phyloP scores from a whole-genome alignment of 192 early-diverging fungal genomes.

The Radiomyces spectabilis region DNA sequence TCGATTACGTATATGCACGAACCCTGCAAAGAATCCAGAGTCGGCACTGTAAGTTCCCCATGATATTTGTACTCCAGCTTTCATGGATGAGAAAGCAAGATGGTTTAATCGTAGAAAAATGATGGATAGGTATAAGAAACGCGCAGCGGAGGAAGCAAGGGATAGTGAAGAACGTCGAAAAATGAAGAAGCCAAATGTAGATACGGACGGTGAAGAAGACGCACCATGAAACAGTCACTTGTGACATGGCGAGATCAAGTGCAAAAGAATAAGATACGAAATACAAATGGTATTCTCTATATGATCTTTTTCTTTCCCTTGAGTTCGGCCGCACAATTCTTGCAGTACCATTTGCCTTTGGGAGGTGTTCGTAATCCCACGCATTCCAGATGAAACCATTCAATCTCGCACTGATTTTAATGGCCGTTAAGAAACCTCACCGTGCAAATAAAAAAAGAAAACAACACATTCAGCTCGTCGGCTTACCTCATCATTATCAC shows the following conservation, averaged over 20 bases:
- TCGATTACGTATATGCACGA: conserved; percentile 54
- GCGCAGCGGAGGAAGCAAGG: not conserved
- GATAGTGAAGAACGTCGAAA: not conserved
- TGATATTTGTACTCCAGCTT: not conserved
- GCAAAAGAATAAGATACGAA: not conserved
- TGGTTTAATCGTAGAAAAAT: not conserved
- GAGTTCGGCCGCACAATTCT: conserved; percentile 36
- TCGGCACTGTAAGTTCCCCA: conserved; percentile 42
- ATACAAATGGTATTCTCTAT: not conserved
- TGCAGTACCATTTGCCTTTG: conserved; percentile 84
- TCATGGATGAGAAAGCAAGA: not conserved
- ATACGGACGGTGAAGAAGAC: not conserved
- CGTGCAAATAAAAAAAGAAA: conserved; percentile 1
- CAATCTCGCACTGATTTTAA: conserved; percentile 72
- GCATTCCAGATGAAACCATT: conserved; percentile 89
- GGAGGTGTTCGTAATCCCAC: conserved; percentile 70
- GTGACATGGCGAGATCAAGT: not conserved
- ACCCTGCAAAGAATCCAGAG: conserved; percentile 69
- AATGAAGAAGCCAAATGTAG: not conserved
- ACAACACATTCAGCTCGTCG: not conserved
- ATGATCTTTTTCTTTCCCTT: conserved; percentile 17
- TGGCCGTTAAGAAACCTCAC: too few species aligned
- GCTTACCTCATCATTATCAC: conserved; percentile 61
- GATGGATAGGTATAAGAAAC: conserved; percentile 7
- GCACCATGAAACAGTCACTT: not conserved